Base-by-base conservation (phyloP, 768 basidiomycete genomes). In the Albatrellus ellisii region DNA sequence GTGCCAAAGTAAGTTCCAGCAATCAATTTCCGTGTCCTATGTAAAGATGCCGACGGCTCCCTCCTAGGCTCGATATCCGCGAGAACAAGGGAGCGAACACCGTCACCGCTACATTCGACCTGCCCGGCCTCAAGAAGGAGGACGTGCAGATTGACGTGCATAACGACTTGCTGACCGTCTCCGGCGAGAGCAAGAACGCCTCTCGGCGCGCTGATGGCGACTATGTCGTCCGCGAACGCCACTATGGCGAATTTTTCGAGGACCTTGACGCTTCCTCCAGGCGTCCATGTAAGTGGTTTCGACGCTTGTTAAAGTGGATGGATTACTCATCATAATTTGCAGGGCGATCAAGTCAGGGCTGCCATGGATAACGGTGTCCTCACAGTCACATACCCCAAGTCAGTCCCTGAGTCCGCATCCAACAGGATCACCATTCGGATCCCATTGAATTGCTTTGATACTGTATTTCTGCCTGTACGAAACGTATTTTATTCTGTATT, bases 41-140 rank as follows among this genome's bases (percentile, higher is more conserved):
- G n/a, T n/a, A n/a, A n/a, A n/a, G n/a, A n/a, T n/a, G n/a, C n/a
- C n/a, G n/a, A n/a, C n/a, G n/a, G n/a, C n/a, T n/a, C n/a, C n/a
- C n/a, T n/a, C n/a, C n/a, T n/a, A 41, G 74, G 45, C 68, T 75
- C 66, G 70, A 75, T 46, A 53, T 74, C 9, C 67, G 71, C 46
- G 70, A 75, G 47, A 58, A 72, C 41, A 26, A 49, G 2, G 62
- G 68, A 17, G 56, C 55, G 18, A 70, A 72, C 47, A 52, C 61
- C 17, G 66, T 78, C 40, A 70, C 67, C 1, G 75, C 73, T 25
- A 54, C 62, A 10, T 72, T 76, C 49, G 76, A 78, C 45, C 57
- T 78, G 17, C 73, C 77, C 1, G 75, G 73, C 11, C 28, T 75
- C 34, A 60, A 61, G 45, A 66, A 69, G 21, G 68, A 73, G 36